Conservation (phyloP, 2,329 filamentous ascomycete genomes). For the Esteya vermicola region DNA sequence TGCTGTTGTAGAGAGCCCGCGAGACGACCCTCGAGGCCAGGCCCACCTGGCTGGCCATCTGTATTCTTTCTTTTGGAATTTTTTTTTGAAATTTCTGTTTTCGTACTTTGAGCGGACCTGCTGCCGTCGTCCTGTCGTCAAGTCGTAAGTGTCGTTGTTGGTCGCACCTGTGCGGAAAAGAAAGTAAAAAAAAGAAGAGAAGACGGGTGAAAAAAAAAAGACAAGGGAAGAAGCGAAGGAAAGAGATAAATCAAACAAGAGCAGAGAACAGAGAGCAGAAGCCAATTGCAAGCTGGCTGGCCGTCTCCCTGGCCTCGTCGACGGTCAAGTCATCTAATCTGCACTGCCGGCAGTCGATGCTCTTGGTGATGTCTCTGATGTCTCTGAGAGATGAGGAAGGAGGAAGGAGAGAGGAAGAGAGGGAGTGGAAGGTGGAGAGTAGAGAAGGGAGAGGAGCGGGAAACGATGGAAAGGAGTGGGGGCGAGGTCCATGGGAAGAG, state of each 20-base stretch:
- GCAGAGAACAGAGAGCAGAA: conserved; percentile 2
- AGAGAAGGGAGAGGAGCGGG: conserved; percentile 6
- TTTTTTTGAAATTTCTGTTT: too few relatives aligned
- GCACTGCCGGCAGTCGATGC: too few relatives aligned
- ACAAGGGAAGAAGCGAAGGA: neutral
- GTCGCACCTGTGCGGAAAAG: neutral
- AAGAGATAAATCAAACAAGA: neutral
- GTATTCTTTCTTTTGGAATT: too few relatives aligned
- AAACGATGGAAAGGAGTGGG: conserved; percentile 12
- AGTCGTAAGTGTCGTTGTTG: too few relatives aligned
- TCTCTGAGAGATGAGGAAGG: conserved; percentile 16
- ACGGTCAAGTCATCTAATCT: conserved; percentile 31
- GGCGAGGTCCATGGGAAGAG: neutral
- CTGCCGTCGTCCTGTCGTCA: too few relatives aligned
- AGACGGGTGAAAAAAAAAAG: neutral
- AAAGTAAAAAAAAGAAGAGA: neutral
- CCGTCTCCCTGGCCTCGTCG: conserved; percentile 16
- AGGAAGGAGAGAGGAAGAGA: conserved; percentile 11
- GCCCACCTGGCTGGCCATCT: too few relatives aligned
- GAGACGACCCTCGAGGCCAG: neutral
- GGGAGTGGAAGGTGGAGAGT: conserved; percentile 9
- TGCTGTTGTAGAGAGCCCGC: neutral
- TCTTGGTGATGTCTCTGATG: conserved; percentile 15
- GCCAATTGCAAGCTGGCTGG: conserved; percentile 17
- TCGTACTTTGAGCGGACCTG: too few relatives aligned